Percentiles rank a stretch among this genome's conserved stretches.
Evolutionary conservation across 2,329 filamentous ascomycete species (phyloP).

Genomic region (Alternaria brassicicola): DNA sequence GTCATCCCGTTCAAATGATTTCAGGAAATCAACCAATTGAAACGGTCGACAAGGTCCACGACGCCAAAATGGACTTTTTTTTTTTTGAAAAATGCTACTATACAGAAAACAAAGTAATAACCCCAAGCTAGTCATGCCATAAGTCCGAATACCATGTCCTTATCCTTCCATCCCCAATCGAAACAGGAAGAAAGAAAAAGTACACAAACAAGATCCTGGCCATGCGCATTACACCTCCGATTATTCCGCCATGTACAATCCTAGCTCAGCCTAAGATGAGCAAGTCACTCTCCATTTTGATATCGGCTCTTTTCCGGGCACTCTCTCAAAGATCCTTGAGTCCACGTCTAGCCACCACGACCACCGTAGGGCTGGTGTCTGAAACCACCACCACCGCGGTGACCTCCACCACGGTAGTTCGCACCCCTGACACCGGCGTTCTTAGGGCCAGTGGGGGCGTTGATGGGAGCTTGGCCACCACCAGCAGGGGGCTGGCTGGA

Average conservation of each 20-base stretch:
- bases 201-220: background rate
- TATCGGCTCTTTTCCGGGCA: background rate
- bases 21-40: background rate
- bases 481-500: constrained; percentile 49
- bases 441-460: constrained; percentile 92
- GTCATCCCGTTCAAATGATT: no score
- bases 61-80: constrained; percentile 3
- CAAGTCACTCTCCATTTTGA: background rate
- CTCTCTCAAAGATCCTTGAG: background rate
- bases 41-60: background rate
- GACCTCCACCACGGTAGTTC: constrained; percentile 88
- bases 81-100: background rate
- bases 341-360: constrained; percentile 17
- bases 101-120: background rate
- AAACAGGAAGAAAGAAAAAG: background rate
- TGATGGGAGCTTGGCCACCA: constrained; percentile 64
- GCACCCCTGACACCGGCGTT: constrained; percentile 90
- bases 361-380: constrained; percentile 45
- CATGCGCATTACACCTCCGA: background rate
- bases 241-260: constrained; percentile 1
- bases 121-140: background rate
- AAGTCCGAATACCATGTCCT: background rate
- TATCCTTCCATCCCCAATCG: background rate
- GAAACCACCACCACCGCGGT: constrained; percentile 29
- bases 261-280: background rate